These are phyloP conservation scores for Aspergillus phoenicis DNA, from an alignment of 2,329 filamentous ascomycete species.

Conservation along the genomic window DNA sequence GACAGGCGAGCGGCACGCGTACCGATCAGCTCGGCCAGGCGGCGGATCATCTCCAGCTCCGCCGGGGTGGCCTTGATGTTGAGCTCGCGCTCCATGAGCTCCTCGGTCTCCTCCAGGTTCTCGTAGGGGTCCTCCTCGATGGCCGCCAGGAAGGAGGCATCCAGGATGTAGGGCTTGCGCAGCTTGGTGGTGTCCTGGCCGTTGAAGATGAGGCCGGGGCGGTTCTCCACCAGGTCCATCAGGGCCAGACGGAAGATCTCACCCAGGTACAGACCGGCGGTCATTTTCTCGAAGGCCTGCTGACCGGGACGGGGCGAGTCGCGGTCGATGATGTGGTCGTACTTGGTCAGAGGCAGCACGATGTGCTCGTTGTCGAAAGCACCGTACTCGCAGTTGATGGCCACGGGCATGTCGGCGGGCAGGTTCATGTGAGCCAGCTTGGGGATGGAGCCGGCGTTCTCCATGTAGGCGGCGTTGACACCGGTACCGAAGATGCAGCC, in stretches of 20 bases:
- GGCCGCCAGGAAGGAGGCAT: conserved; percentile 88
- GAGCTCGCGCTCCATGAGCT: conserved; percentile 78
- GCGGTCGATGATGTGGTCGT: conserved; percentile 85
- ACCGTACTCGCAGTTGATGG: conserved; percentile 97
- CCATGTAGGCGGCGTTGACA: conserved; percentile 98
- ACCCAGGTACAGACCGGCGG: conserved; percentile 89
- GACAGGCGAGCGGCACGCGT: conserved; percentile 91
- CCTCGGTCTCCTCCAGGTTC: conserved; percentile 86
- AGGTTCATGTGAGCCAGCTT: conserved; percentile 93
- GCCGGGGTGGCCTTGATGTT: conserved; percentile 69
- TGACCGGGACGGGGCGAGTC: conserved; percentile 91
- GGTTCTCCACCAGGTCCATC: conserved; percentile 80
- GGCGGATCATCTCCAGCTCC: conserved; percentile 86
- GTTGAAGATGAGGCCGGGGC: conserved; percentile 74
- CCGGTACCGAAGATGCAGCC: conserved; percentile 98
- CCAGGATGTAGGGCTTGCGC: conserved; percentile 83
- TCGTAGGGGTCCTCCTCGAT: conserved; percentile 97
- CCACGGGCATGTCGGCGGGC: conserved; percentile 79
- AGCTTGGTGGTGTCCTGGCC: conserved; percentile 79
- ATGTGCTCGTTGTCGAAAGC: conserved; percentile 94
- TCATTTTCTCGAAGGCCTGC: conserved; percentile 98
- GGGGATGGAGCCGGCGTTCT: conserved; percentile 84
- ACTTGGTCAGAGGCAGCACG: conserved; percentile 81
- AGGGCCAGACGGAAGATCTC: conserved; percentile 91
- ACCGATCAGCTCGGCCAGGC: conserved; percentile 89